phyloP scores from a whole-genome alignment of 192 early-diverging fungal species.

The Backusella macrospora region DNA sequence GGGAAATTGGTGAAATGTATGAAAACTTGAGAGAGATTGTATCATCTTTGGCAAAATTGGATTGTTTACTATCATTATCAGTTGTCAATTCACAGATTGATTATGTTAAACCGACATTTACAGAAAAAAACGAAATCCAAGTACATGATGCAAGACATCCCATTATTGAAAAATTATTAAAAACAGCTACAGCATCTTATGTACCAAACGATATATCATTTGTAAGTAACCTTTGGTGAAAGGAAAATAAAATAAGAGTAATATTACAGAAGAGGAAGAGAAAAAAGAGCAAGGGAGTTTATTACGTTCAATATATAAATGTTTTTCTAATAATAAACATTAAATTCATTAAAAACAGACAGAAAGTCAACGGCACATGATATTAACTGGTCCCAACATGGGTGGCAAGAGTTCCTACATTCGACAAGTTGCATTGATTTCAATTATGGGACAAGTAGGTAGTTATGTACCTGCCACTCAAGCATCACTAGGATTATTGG shows the following conservation, averaged over 20 bases:
- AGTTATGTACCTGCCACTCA: constrained; percentile 69
- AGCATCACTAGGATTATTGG: constrained; percentile 68
- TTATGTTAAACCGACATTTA: constrained; percentile 64
- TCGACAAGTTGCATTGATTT: constrained; percentile 59
- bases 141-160: constrained; percentile 71
- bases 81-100: constrained; percentile 52
- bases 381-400: constrained; percentile 79
- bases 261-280: too few relatives aligned
- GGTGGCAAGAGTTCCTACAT: constrained; percentile 75
- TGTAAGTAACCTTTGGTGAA: constrained; percentile 16
- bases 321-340: constrained; percentile 14
- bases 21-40: constrained; percentile 61
- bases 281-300: too few relatives aligned
- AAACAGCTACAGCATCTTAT: constrained; percentile 41
- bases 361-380: constrained; percentile 38
- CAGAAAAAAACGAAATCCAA: constrained; percentile 47
- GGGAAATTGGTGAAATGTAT: constrained; percentile 58
- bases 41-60: constrained; percentile 57
- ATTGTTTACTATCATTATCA: constrained; percentile 69
- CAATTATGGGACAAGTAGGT: constrained; percentile 75
- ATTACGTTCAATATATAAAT: constrained; percentile 13
- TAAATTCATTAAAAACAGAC: not conserved
- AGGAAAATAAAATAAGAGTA: too few relatives aligned
- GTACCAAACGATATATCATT: constrained; percentile 66
- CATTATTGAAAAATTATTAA: constrained; percentile 61